phyloP scores from a whole-genome alignment of 495 filamentous ascomycete genomes.

The Astrothelium macrocarpum region DNA sequence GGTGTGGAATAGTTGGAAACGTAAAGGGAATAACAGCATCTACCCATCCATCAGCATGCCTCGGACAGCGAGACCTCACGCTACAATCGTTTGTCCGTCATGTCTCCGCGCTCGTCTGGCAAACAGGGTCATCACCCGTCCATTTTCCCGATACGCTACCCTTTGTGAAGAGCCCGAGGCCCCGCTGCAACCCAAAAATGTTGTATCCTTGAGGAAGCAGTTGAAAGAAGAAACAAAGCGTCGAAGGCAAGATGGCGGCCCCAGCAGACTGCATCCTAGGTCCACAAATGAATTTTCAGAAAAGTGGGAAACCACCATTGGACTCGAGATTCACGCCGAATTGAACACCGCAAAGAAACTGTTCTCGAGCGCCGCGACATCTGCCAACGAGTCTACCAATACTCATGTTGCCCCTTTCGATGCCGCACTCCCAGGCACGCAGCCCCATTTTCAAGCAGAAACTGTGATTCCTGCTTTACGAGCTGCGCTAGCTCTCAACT shows the following conservation, averaged over 20 bases:
- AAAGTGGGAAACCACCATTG: conserved; percentile 83
- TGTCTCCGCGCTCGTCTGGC: not conserved
- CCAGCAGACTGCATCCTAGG: conserved; percentile 17
- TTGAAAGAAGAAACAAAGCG: conserved; percentile 29
- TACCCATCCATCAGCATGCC: too few relatives aligned
- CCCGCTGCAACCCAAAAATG: conserved; percentile 2
- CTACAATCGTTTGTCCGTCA: not conserved
- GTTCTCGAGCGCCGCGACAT: conserved; percentile 69
- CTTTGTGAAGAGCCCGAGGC: not conserved
- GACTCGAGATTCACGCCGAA: conserved; percentile 95
- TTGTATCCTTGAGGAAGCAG: conserved; percentile 28
- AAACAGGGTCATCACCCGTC: not conserved
- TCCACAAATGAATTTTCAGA: conserved; percentile 16
- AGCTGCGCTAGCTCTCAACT: conserved; percentile 76
- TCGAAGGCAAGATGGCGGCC: conserved; percentile 3
- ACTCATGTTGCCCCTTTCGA: conserved; percentile 83
- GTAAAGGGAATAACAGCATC: too few relatives aligned
- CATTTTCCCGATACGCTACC: not conserved
- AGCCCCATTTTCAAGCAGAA: conserved; percentile 75
- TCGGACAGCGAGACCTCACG: not conserved
- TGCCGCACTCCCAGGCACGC: conserved; percentile 76
- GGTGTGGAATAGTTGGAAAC: too few relatives aligned
- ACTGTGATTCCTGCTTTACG: conserved; percentile 81
- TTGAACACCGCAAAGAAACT: conserved; percentile 65
- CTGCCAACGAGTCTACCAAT: conserved; percentile 55